A percentile compares a stretch with the other conserved stretches of the same genome.
These are phyloP conservation scores for Scalesia atractyloides DNA, from an alignment of 129 eudicot species.

Conservation along the genomic window DNA sequence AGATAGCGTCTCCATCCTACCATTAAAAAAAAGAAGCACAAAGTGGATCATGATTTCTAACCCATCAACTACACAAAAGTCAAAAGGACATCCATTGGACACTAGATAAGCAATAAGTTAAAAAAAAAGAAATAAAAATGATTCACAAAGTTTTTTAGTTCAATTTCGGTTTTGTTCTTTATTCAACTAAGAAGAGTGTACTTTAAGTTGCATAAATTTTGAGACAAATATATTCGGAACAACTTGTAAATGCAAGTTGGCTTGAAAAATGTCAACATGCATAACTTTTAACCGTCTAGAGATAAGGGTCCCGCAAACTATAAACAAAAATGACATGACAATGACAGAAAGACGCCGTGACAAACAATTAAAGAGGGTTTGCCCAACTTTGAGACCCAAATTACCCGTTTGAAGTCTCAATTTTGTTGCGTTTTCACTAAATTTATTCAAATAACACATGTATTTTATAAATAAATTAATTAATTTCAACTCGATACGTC, in stretches of 20 bases:
- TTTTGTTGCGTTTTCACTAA: too few species aligned
- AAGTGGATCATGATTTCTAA: slow-evolving; percentile 23
- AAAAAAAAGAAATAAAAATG: neutral
- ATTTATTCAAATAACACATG: too few species aligned
- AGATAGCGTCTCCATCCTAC: slow-evolving; percentile 82
- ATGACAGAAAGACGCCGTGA: too few species aligned
- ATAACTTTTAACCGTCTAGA: neutral
- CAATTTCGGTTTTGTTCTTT: neutral
- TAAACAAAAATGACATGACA: too few species aligned
- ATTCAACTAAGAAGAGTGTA: too few species aligned
- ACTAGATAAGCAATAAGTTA: slow-evolving; percentile 2
- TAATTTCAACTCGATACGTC: too few species aligned
- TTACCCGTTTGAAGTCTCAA: too few species aligned
- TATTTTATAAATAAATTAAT: too few species aligned
- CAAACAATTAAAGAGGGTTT: too few species aligned
- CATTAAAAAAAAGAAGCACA: neutral
- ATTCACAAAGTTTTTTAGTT: neutral
- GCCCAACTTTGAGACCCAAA: too few species aligned
- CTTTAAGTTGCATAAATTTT: too few species aligned
- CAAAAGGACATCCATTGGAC: slow-evolving; percentile 15
- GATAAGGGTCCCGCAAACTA: neutral
- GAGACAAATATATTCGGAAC: too few species aligned
- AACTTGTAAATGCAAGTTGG: neutral
- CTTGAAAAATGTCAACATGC: neutral
- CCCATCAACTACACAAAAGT: slow-evolving; percentile 1